phyloP scores from a whole-genome alignment of 371 early-diverging fungal genomes.

The Sanchytrium tribonematis region DNA sequence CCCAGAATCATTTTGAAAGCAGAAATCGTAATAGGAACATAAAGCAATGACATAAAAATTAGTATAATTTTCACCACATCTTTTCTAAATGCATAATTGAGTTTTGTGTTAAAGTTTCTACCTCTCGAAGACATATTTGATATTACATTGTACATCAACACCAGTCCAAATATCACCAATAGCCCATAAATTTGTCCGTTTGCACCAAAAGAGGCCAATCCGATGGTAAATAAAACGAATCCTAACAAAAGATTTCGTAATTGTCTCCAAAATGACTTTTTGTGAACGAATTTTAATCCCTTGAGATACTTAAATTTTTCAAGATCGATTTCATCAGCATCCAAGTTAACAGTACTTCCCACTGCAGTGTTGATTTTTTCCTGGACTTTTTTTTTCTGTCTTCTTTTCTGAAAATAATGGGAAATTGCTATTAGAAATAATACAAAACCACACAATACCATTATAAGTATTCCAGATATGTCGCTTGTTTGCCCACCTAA shows the following conservation, averaged over 20 bases:
- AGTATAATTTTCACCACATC: background rate
- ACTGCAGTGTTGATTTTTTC: background rate
- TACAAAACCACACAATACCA: background rate
- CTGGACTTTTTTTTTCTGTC: background rate
- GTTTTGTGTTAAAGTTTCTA: background rate
- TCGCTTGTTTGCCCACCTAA: background rate
- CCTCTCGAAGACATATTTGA: background rate
- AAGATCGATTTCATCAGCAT: background rate
- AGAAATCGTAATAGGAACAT: background rate
- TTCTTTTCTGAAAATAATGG: background rate
- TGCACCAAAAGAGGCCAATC: background rate
- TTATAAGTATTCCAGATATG: background rate
- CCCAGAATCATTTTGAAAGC: background rate
- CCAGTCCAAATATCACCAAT: background rate
- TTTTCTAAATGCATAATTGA: background rate
- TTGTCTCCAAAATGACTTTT: background rate
- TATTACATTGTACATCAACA: background rate
- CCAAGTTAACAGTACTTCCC: background rate
- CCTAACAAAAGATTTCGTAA: background rate
- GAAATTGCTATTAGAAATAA: background rate
- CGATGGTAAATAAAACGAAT: background rate
- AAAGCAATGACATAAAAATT: background rate
- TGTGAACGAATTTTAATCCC: background rate
- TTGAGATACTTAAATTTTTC: background rate
- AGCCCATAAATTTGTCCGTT: background rate